phyloP scores from a whole-genome alignment of 2,329 filamentous ascomycete species.

The Colletotrichum aenigma region DNA sequence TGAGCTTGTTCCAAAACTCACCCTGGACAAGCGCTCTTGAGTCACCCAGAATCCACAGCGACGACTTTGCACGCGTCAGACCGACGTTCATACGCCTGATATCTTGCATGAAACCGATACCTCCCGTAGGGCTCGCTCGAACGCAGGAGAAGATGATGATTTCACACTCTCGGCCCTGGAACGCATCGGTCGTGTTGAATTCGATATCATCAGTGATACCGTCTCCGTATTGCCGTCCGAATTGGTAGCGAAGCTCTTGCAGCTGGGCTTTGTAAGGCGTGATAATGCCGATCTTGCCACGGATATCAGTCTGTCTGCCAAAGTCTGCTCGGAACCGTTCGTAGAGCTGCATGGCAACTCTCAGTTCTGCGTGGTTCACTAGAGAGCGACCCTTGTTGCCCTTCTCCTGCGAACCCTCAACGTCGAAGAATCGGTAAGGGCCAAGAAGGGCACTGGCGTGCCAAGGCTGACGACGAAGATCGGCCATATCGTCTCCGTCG shows the following conservation, averaged over 20 bases:
- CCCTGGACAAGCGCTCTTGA: constrained; percentile 85
- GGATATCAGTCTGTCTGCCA: constrained; percentile 65
- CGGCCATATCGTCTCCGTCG: constrained; percentile 84
- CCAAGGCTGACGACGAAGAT: constrained; percentile 80
- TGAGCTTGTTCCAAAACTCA: constrained; percentile 87
- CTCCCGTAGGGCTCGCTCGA: constrained; percentile 86
- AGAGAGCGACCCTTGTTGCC: constrained; percentile 87
- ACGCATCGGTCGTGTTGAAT: constrained; percentile 98
- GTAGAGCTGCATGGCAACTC: constrained; percentile 85
- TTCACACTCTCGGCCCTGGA: constrained; percentile 95
- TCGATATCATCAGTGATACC: constrained; percentile 80
- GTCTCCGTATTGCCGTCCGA: constrained; percentile 74
- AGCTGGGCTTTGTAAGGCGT: constrained; percentile 97
- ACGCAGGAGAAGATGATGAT: constrained; percentile 99
- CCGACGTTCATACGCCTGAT: constrained; percentile 99
- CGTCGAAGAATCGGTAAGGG: constrained; percentile 97
- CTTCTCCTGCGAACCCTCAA: constrained; percentile 83
- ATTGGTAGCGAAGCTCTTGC: constrained; percentile 76
- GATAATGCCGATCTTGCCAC: constrained; percentile 91
- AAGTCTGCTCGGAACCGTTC: constrained; percentile 79
- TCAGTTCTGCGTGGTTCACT: constrained; percentile 86
- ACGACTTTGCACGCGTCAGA: constrained; percentile 94
- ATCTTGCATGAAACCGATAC: constrained; percentile 97
- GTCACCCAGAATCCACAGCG: constrained; percentile 94
- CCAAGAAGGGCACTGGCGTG: constrained; percentile 81